Percentiles rank a stretch among this genome's conserved stretches.
Evolutionary conservation across 208 protist genomes (phyloP).

Genomic region (Trypanosoma cruzi): DNA sequence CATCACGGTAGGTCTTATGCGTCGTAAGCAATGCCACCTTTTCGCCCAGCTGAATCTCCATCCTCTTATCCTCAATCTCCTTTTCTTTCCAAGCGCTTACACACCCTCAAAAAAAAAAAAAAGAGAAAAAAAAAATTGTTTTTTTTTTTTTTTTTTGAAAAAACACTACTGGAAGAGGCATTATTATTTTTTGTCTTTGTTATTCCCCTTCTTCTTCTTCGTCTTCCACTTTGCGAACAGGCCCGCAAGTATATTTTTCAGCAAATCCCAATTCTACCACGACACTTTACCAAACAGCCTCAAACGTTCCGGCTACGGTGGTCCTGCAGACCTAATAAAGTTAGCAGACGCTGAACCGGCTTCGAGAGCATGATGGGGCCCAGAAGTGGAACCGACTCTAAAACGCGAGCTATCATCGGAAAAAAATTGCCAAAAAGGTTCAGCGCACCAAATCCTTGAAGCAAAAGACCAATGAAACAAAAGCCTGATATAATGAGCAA

Average conservation of each 20-base stretch:
- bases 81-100: not conserved
- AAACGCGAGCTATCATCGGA: slow-evolving; percentile 80
- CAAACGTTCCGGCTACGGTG: slow-evolving; percentile 71
- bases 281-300: not conserved
- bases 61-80: slow-evolving; percentile 13
- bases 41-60: slow-evolving; percentile 62
- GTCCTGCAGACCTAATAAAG: slow-evolving; percentile 39
- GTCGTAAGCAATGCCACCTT: slow-evolving; percentile 48
- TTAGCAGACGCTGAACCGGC: slow-evolving; percentile 58
- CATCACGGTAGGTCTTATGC: slow-evolving; percentile 70
- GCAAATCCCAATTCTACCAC: not conserved
- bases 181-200: not conserved
- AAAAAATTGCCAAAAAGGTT: slow-evolving; percentile 95
- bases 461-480: slow-evolving; percentile 78
- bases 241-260: not conserved
- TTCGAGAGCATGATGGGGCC: slow-evolving; percentile 71
- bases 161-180: not conserved
- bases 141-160: not conserved
- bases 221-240: not conserved
- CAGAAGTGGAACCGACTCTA: slow-evolving; percentile 86
- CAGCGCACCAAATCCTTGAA: slow-evolving; percentile 86
- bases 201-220: not conserved
- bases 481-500: slow-evolving; percentile 77
- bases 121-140: slow-evolving; percentile 14
- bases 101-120: not conserved